Conservation (phyloP, 83 land plant genomes). For the Larix sibirica region DNA sequence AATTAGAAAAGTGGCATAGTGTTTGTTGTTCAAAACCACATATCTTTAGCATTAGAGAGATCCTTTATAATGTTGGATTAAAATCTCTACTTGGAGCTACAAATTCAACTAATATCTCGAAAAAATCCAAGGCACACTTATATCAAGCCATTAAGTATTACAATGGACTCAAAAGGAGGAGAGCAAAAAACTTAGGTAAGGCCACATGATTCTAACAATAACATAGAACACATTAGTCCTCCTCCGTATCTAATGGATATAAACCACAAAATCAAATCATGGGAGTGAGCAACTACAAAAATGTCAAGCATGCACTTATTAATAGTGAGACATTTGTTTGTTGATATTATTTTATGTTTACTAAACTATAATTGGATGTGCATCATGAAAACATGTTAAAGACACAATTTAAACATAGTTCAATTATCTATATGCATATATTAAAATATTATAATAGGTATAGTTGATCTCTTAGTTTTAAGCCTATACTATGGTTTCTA, state of each 20-base stretch:
- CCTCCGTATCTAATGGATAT: not conserved
- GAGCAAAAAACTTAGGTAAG: not conserved
- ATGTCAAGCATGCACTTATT: not conserved
- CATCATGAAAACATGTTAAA: not conserved
- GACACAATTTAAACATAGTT: not conserved
- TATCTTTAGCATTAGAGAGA: too few relatives aligned
- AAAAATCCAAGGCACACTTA: not conserved
- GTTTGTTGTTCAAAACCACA: too few relatives aligned
- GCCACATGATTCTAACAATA: not conserved
- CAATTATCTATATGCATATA: not conserved
- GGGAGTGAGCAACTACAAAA: not conserved
- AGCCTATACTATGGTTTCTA: not conserved
- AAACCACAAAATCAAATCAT: not conserved
- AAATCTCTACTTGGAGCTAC: too few relatives aligned
- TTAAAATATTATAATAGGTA: not conserved
- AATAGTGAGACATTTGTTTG: not conserved
- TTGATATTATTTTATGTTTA: not conserved
- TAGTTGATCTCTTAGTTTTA: not conserved
- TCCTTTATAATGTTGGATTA: too few relatives aligned
- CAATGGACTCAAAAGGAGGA: not conserved
- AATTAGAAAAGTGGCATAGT: too few relatives aligned
- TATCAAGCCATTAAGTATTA: not conserved
- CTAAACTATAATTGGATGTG: not conserved
- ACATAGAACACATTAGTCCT: constrained; percentile 1
- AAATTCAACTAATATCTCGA: too few relatives aligned